Evolutionary conservation across 768 basidiomycete genomes (phyloP).

Genomic region (Mycena latifolia): DNA sequence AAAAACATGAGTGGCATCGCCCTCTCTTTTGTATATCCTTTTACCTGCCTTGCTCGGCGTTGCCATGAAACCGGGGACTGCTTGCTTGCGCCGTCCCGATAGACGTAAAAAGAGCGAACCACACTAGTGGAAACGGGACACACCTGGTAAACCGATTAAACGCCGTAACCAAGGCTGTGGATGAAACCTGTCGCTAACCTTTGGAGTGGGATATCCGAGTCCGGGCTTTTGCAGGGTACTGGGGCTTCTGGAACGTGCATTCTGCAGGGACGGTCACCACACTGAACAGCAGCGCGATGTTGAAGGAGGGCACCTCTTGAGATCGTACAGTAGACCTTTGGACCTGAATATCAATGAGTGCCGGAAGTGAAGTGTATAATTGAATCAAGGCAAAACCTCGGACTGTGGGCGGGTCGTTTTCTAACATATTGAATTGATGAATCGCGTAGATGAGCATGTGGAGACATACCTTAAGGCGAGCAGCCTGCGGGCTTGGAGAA

Average conservation of each 20-base stretch:
- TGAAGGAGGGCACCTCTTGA: constrained; percentile 17
- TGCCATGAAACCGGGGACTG: constrained; percentile 18
- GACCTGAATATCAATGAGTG: constrained; percentile 3
- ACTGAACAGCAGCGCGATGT: neutral
- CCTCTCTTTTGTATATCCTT: neutral
- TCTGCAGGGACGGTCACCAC: neutral
- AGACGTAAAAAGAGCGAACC: constrained; percentile 12
- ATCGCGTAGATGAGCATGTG: neutral
- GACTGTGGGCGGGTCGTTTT: neutral
- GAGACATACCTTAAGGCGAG: constrained; percentile 15
- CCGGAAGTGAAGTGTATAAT: neutral
- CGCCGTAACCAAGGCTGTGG: constrained; percentile 19
- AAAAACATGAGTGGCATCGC: constrained; percentile 17
- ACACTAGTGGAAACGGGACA: constrained; percentile 17
- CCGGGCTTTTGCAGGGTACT: neutral
- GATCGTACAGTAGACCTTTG: neutral
- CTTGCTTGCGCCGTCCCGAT: constrained; percentile 1
- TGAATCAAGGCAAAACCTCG: constrained; percentile 4
- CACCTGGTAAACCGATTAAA: constrained; percentile 16
- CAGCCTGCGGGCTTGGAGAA: neutral
- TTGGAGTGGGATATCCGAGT: neutral
- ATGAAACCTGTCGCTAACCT: constrained; percentile 11
- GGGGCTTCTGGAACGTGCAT: neutral
- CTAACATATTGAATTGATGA: neutral
- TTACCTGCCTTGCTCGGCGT: constrained; percentile 1